Evolutionary conservation across 2,329 filamentous ascomycete species (phyloP), one percentile per base, ranked within the genome.

Genomic region (Beauveria sp.): DNA sequence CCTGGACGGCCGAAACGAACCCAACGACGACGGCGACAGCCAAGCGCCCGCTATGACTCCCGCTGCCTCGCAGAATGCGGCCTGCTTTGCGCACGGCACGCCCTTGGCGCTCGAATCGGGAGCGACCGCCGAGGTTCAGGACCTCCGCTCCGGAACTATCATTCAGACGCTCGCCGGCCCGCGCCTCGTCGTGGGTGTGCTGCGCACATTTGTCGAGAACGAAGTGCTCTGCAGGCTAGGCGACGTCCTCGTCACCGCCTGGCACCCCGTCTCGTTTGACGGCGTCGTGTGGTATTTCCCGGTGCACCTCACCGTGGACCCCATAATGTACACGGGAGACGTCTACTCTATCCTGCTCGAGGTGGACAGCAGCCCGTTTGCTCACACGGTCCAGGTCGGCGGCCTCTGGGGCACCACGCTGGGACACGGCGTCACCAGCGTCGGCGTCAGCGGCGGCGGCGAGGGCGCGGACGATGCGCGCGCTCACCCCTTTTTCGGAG

Each of bases 291-390:
- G 81, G 81, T 65, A 62, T 0, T 84, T 83, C 64, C 82, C 83
- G 0, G 74, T 69, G 0, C 64, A 77, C 0, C 66, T 78, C 2
- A 69, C 74, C 0, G 65, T 69, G 0, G 56, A 67, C 1, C 64
- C 65, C 7, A 69, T 77, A 0, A 65, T 71, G 5, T 84, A 83
- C 57, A 79, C 79, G 0, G 83, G 83, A 0, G 69, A 69, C 2
- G 74, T 87, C 5, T 87, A 84, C 72, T 86, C 84, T 0, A 71
- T 87, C 0, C 68, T 87, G n/a, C 71, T 88, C 18, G 75, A 84
- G 69, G 73, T 72, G 2, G 77, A 80, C 64, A 52, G 50, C 1
- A 71, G 77, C 60, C 51, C 70, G 0, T 74, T 76, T 10, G 78
- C 80, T 0, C 83, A 87, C 66, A 80, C 82, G 0, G 72, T 87